A percentile compares a stretch with the other conserved stretches of the same genome.
Conservation (phyloP, 257 asterid genomes). For the Solanum gandarillasii region DNA sequence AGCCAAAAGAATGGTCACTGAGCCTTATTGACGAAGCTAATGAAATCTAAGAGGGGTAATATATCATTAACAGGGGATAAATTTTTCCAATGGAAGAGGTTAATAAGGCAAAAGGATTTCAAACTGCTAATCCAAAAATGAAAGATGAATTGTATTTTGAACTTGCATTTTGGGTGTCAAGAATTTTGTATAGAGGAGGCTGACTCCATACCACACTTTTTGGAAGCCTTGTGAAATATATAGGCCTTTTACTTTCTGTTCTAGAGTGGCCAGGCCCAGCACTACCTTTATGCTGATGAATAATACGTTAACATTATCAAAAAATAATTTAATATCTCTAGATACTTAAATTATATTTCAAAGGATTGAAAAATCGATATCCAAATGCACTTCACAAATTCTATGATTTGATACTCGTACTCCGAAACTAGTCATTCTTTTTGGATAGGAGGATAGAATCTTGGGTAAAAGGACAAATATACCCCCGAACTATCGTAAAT, state of each 20-base stretch:
- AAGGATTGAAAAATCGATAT: not conserved
- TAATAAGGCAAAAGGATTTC: not conserved
- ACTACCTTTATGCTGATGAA: not conserved
- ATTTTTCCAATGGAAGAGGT: not conserved
- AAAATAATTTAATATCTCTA: not conserved
- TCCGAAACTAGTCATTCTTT: not conserved
- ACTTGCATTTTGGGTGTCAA: not conserved
- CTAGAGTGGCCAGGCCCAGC: not conserved
- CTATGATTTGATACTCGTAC: not conserved
- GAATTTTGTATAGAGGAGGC: not conserved
- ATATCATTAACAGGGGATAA: not conserved
- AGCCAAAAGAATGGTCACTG: not conserved
- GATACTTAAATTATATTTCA: not conserved
- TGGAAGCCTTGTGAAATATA: not conserved
- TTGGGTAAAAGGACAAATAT: too few relatives aligned
- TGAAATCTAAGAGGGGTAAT: not conserved
- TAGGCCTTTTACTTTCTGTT: not conserved
- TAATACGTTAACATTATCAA: not conserved
- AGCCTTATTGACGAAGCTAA: not conserved
- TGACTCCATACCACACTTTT: not conserved
- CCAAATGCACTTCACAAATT: not conserved
- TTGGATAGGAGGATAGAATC: not conserved
- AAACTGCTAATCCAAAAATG: not conserved
- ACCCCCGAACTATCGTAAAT: too few relatives aligned
- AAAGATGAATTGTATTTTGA: not conserved